A percentile compares a stretch with the other conserved stretches of the same genome.
Evolutionary conservation across 1,284 basidiomycete species (phyloP).

Genomic region (Gastroboletus turbinatus): DNA sequence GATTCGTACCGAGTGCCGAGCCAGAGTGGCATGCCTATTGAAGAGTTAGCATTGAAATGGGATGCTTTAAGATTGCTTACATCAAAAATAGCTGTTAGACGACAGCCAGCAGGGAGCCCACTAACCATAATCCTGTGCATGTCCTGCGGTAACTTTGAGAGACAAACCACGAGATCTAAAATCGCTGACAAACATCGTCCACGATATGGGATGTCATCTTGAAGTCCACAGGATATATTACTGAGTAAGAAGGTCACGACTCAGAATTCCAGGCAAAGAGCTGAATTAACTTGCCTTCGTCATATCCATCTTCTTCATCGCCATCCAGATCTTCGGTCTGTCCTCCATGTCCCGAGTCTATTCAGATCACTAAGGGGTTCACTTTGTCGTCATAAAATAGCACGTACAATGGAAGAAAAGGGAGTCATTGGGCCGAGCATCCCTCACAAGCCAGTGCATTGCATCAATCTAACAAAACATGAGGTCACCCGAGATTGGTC

Average conservation of each 20-base stretch:
- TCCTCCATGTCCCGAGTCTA: slow-evolving; percentile 57
- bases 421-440: slow-evolving; percentile 80
- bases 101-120: slow-evolving; percentile 79
- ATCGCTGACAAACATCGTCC: slow-evolving; percentile 68
- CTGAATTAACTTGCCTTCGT: slow-evolving; percentile 34
- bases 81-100: slow-evolving; percentile 87
- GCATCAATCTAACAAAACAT: slow-evolving; percentile 53
- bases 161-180: neutral
- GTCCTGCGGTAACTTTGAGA: slow-evolving; percentile 39
- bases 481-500: neutral
- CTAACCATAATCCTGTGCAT: slow-evolving; percentile 75
- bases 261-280: neutral
- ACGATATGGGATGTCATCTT: slow-evolving; percentile 71
- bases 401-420: slow-evolving; percentile 88
- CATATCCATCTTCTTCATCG: slow-evolving; percentile 37
- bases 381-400: neutral
- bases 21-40: slow-evolving; percentile 66
- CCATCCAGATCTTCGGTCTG: slow-evolving; percentile 52
- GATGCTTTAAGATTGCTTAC: slow-evolving; percentile 39
- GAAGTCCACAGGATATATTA: slow-evolving; percentile 85
- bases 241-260: slow-evolving; percentile 36
- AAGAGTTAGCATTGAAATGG: neutral
- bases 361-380: neutral
- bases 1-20: slow-evolving; percentile 54
- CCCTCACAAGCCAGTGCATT: slow-evolving; percentile 88